phyloP scores from a whole-genome alignment of 345 rosid species.

The Salix caprea region DNA sequence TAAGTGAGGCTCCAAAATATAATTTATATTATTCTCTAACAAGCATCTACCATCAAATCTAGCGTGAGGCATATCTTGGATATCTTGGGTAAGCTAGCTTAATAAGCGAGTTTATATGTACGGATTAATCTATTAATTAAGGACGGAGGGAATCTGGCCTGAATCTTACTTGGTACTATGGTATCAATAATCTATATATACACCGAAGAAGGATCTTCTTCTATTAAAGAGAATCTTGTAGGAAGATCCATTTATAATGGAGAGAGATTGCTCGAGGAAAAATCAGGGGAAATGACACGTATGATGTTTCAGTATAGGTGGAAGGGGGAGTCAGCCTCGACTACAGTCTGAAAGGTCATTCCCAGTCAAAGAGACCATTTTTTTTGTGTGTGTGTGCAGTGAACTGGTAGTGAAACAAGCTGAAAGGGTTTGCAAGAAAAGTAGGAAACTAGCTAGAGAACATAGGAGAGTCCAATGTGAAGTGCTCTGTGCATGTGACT shows the following conservation, averaged over 20 bases:
- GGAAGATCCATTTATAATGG: conserved; percentile 7
- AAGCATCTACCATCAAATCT: background rate
- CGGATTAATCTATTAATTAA: conserved; percentile 7
- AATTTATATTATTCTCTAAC: too few species aligned
- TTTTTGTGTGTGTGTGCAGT: background rate
- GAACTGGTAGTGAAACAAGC: conserved; percentile 8
- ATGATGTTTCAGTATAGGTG: conserved; percentile 40
- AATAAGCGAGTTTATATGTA: background rate
- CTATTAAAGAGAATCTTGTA: conserved; percentile 16
- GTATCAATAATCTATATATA: conserved; percentile 8
- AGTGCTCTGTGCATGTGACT: conserved; percentile 22
- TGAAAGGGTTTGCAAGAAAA: background rate
- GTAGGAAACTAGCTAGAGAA: background rate
- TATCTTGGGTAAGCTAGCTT: background rate
- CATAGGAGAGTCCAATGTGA: background rate
- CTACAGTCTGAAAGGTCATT: conserved; percentile 21
- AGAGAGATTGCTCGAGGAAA: background rate
- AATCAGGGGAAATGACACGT: conserved; percentile 8
- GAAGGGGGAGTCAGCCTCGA: conserved; percentile 45
- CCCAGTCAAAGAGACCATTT: conserved; percentile 24
- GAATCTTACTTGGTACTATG: conserved; percentile 19
- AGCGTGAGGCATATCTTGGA: background rate
- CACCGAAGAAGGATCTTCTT: conserved; percentile 12
- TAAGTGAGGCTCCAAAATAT: too few species aligned
- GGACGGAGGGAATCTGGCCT: conserved; percentile 13